Base-by-base conservation (phyloP, 202 grass and related monocot species). In the Setaria italica region DNA sequence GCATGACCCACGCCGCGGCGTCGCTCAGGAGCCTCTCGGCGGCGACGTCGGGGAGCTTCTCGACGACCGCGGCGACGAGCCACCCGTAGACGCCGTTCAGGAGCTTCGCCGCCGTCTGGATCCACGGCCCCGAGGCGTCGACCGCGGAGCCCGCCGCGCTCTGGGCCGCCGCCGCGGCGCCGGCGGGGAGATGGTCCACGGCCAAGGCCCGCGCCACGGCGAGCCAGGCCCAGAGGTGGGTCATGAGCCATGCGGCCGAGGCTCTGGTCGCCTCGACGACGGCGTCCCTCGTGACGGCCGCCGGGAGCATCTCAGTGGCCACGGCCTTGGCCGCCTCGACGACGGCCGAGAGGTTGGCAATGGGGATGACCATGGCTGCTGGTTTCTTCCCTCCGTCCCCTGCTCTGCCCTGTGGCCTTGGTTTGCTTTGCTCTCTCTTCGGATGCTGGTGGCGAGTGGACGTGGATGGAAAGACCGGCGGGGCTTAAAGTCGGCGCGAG, bases 301-400 rank as follows among this genome's bases (percentile, higher is more conserved):
- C 45, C 11, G 87, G 82, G 51, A 89, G 82, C 69, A 89, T 35
- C 62, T 89, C 76, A 11, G n/a, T 57, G 32, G 69, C 62, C 5
- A 80, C 19, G 20, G 81, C 51, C 57, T 5, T 49, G 80, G 57
- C 74, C 16, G 80, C 35, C 19, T 73, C 25, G 21, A 80, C 77
- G 60, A 80, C 1, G 62, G 70, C 82, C 11, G 82, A 76, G 62
- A 89, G 43, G 77, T 89, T 89, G 51, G 82, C 69, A 11, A 80
- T 9, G 76, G 82, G 69, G 68, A 59, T 47, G 45, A 6, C 64
- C 88, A 89, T 81, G 62, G 32, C 20, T 46, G 45, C 32, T 14
- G 67, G 17, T 13, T 35, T 1, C 2, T 21, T 32, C 6, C 11
- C 43, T 6, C 4, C 29, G 8, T 46, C 43, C 8, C 6, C 9